Base-by-base conservation (phyloP, 2,329 filamentous ascomycete species). In the Claviceps africana region DNA sequence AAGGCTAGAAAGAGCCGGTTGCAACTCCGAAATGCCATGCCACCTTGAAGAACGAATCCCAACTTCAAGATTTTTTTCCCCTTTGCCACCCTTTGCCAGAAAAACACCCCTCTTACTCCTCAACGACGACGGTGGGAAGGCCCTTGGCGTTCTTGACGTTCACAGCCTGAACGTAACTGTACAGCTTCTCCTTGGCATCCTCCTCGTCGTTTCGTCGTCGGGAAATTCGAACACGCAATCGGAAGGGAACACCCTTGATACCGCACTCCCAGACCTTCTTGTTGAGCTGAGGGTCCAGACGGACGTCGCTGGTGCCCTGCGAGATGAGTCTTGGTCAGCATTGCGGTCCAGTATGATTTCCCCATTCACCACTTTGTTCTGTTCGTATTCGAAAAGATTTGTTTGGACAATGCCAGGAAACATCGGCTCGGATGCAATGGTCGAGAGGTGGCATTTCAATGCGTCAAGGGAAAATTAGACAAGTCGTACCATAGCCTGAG, bases 221-320 rank as follows among this genome's bases (percentile, higher is more conserved):
- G 71, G 89, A 95, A 78, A 98, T 96, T 77, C 94, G 89, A 70
- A 98, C 84, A 69, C 93, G 91, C 66, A 98, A 81, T 75, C 94
- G 86, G 86, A 85, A 97, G 64, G 91, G 88, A 63, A 96, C 90
- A 69, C 93, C 94, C 87, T 97, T 98, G 81, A 98, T 84, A 74
- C 93, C 93, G 70, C 85, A 80, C 78, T 98, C 93, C 93, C 93
- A 98, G 73, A 98, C 91, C 83, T 98, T 97, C 88, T 98, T 98
- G 86, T 98, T 98, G 70, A 98, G 79, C 78, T 93, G 86, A 69
- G 93, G 93, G 82, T 98, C 93, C 70, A 98, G 77, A 67, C 93
- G 93, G 77, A 98, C 93, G 72, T 98, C 93, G 68, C 81, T 76
- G 76, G 93, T 98, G 71, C 91, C 91, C 93, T 98, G 64, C 55